Conservation (phyloP, 2,329 filamentous ascomycete genomes). For the Arthrobotrys sinensis region DNA sequence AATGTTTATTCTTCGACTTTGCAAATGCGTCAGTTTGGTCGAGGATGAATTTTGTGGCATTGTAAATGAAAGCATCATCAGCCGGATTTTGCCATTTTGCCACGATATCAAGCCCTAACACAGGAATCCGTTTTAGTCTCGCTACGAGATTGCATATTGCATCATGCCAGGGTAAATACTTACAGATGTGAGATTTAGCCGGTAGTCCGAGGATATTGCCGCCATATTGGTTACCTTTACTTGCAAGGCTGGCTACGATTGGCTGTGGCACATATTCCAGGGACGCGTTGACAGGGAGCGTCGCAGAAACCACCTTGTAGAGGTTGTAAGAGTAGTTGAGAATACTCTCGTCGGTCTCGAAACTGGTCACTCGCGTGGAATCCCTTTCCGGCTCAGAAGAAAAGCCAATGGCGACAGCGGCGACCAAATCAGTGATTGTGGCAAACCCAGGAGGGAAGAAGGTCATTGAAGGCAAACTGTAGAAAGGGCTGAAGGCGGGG, state of each 20-base stretch:
- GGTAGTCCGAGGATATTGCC: conserved; percentile 28
- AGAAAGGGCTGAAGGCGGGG: conserved; percentile 25
- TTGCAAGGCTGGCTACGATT: conserved; percentile 5
- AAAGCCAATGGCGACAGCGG: conserved; percentile 27
- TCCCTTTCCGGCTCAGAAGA: conserved; percentile 33
- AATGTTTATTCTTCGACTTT: conserved; percentile 21
- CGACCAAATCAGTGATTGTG: conserved; percentile 27
- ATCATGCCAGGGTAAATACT: conserved; percentile 7
- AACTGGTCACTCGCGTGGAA: conserved; percentile 26
- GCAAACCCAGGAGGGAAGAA: conserved; percentile 35
- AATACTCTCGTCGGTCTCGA: conserved; percentile 25
- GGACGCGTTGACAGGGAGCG: conserved; percentile 27
- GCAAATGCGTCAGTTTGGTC: conserved; percentile 35
- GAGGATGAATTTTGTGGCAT: conserved; percentile 37
- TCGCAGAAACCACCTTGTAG: conserved; percentile 2
- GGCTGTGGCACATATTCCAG: conserved; percentile 23
- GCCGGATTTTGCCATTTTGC: conserved; percentile 36
- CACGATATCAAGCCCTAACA: conserved; percentile 28
- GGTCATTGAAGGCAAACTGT: conserved; percentile 1
- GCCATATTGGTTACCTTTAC: conserved; percentile 24
- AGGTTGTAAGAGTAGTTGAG: conserved; percentile 15
- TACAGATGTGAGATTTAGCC: conserved; percentile 36
- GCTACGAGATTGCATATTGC: conserved; percentile 13
- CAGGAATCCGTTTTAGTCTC: conserved; percentile 6
- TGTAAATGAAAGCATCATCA: conserved; percentile 27